Conservation (phyloP, 331 rosid species). For the Prunus yedoensis region DNA sequence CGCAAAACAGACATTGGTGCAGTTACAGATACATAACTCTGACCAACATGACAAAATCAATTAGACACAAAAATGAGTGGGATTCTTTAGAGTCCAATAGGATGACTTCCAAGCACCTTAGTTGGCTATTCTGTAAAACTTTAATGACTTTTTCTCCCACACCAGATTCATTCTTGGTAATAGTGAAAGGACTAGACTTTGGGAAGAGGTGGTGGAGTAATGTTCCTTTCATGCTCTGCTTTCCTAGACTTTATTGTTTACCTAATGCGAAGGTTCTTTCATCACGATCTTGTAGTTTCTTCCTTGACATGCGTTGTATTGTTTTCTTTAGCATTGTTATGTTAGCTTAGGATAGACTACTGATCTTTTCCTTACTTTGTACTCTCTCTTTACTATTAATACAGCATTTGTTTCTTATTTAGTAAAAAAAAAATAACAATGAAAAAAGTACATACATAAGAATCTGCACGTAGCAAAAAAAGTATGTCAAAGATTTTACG, state of each 20-base stretch:
- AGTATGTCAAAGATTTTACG: neutral
- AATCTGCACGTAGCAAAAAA: conserved; percentile 1
- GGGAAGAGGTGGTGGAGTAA: neutral
- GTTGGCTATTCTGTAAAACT: neutral
- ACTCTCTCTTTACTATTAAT: neutral
- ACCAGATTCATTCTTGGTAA: neutral
- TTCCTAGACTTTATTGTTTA: neutral
- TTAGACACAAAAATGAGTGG: neutral
- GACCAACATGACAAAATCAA: neutral
- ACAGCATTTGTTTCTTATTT: neutral
- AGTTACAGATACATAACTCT: neutral
- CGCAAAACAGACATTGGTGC: neutral
- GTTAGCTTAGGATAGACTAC: neutral
- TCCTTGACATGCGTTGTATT: neutral
- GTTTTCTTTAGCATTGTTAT: neutral
- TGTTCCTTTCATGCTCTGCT: neutral
- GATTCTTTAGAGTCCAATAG: neutral
- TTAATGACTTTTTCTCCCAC: neutral
- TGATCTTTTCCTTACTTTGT: neutral
- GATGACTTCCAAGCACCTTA: neutral
- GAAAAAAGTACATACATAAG: neutral
- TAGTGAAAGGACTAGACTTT: neutral
- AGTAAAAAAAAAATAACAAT: neutral
- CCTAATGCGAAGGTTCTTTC: neutral
- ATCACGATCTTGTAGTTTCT: neutral